Evolutionary conservation across 2,329 filamentous ascomycete genomes (phyloP), one percentile per base, ranked within the genome.

Genomic region (Fusarium subtropicale): DNA sequence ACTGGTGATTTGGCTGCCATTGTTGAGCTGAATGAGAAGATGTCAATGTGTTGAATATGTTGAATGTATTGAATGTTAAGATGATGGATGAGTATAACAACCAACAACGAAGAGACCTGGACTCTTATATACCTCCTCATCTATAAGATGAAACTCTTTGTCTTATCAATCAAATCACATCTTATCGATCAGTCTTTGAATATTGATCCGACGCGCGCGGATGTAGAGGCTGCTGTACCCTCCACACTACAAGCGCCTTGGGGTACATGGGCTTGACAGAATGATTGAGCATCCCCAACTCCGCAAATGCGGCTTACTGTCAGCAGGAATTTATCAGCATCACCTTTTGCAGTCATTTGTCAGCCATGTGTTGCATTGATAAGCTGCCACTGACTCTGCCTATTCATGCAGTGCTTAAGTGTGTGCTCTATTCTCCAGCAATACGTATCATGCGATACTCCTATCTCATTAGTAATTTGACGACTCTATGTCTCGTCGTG

Each of bases 1-100:
- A 69, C 31, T 0, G 62, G 62, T 5, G 65, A 64, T 42, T 48
- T 62, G 0, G 28, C 12, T 39, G 59, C 24, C 66, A 64, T 71
- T 51, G 2, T 26, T n/a, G 16, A 5, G 11, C 0, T 24, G 11
- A 3, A 34, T 8, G 3, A 18, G 22, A 8, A 20, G 30, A 12
- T 34, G 30, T 12, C 11, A n/a, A 30, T 30, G 11, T 12, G 28
- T 12, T 12, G 28, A n/a, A 30, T 30, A 3, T 12, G 28, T 12
- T 12, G 28, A 30, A 30, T 30, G 11, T 10, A 30, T 30, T 12
- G 28, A 30, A 6, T 30, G 11, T 12, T 10, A 12, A 30, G 11
- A 30, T 30, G 28, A 0, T 30, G 11, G 28, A 30, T 30, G 28
- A 30, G 28, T 30, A 30, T 30, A 12, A 30, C 28, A 30, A 12